Evolutionary conservation across 495 filamentous ascomycete genomes (phyloP).

Genomic region (Tuber brumale): DNA sequence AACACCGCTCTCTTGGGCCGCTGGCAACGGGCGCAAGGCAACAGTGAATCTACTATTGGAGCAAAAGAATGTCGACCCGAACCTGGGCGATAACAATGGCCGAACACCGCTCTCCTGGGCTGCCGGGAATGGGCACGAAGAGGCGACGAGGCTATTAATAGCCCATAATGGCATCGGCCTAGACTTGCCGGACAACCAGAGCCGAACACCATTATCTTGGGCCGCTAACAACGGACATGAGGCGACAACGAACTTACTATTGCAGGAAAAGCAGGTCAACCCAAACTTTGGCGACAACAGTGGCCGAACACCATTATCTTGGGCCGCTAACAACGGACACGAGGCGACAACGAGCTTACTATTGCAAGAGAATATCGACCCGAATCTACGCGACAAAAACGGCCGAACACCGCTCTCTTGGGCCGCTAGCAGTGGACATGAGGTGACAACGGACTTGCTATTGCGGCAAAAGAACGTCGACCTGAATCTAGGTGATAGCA

Average conservation of each 20-base stretch:
- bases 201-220: constrained; percentile 25
- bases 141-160: constrained; percentile 7
- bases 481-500: neutral
- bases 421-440: constrained; percentile 1
- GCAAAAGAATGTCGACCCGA: neutral
- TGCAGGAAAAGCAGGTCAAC: constrained; percentile 6
- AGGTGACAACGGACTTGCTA: neutral
- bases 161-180: neutral
- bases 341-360: neutral
- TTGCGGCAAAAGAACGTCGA: constrained; percentile 3
- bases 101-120: neutral
- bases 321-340: constrained; percentile 7
- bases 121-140: constrained; percentile 20
- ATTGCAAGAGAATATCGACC: too few relatives aligned
- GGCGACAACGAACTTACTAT: constrained; percentile 6
- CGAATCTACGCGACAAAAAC: too few relatives aligned
- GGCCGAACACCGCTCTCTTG: constrained; percentile 9
- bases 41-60: neutral
- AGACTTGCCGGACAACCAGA: constrained; percentile 3
- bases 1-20: constrained; percentile 16
- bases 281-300: neutral
- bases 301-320: constrained; percentile 7
- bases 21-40: constrained; percentile 1
- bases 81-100: neutral
- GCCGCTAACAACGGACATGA: constrained; percentile 31